Base-by-base conservation (phyloP, 2,329 filamentous ascomycete genomes). In the Venturia oleaginea region DNA sequence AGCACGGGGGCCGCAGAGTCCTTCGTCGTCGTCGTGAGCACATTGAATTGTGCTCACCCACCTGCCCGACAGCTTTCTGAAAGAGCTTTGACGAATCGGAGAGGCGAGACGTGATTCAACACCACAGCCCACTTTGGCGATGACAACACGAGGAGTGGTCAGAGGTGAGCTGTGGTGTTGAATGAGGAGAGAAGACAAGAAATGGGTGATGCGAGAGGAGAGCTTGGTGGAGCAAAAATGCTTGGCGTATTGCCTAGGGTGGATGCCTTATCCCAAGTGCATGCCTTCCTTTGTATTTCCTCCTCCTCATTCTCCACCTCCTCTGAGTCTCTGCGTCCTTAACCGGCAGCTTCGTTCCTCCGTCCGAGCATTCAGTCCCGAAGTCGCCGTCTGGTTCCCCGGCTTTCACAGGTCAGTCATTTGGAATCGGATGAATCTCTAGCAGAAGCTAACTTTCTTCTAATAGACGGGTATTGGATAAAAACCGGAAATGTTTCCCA, bases 21-120 rank as follows among this genome's bases (percentile, higher is more conserved):
- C 51, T 57, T 57, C 51, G 51, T 57, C 51, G 51, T 57, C 51
- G 51, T 34, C 51, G 27, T 32, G 10, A 54, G 48, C 48, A 54
- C 48, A 54, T 22, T 22, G 13, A 54, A 54, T 8, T 30, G 51
- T 57, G 51, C 27, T 34, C 46, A 27, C 46, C n/a, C 46, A 51
- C 22, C 46, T 24, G 7, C 27, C 4, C 22, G 6, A 27, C 2
- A 24, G 46, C 46, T 51, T 3, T 51, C 4, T 51, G 10, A 15
- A 17, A 51, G 19, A 13, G 13, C 46, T 11, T 51, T 27, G 11
- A 2, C 22, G 24, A 27, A 3, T 11, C 46, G 7, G 46, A 27
- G 46, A 27, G 11, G 46, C 22, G 24, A 13, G 22, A 27, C 2
- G 11, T 13, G 22, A 51, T 51, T 27, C 46, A 51, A 27, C 22